Evolutionary conservation across 768 basidiomycete species (phyloP).

Genomic region (Neoboletus brunneissimus): DNA sequence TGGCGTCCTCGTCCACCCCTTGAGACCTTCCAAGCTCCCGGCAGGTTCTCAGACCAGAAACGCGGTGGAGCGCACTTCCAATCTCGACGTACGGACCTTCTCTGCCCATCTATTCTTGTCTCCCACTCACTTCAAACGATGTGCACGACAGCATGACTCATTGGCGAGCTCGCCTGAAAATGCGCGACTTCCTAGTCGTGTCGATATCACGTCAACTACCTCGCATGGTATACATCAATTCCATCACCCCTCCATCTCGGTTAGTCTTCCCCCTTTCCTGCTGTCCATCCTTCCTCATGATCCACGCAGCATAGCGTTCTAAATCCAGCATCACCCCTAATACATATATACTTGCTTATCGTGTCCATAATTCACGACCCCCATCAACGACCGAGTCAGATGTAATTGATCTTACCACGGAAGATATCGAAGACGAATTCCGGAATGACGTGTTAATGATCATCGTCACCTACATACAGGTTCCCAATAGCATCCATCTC

Average conservation of each 20-base stretch:
- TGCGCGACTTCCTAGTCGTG: constrained; percentile 3
- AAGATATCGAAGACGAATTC: constrained; percentile 24
- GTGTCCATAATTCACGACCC: background rate
- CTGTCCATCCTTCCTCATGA: background rate
- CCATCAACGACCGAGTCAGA: constrained; percentile 2
- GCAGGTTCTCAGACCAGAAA: constrained; percentile 1
- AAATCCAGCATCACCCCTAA: background rate
- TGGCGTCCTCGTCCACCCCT: no score
- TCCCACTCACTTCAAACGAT: constrained; percentile 3
- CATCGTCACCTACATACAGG: background rate
- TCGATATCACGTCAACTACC: constrained; percentile 9
- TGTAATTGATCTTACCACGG: constrained; percentile 23
- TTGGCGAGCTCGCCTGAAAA: constrained; percentile 1
- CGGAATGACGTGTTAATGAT: constrained; percentile 5
- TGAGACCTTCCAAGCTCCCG: background rate
- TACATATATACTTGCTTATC: constrained; percentile 4
- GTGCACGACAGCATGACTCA: constrained; percentile 12
- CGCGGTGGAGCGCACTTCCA: constrained; percentile 4
- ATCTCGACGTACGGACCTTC: constrained; percentile 11
- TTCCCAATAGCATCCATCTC: background rate
- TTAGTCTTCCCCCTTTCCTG: constrained; percentile 7
- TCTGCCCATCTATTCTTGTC: background rate
- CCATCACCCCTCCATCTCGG: constrained; percentile 12
- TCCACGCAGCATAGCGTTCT: constrained; percentile 8
- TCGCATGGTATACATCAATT: constrained; percentile 1